These are phyloP conservation scores for Ustilago hordei DNA, from an alignment of 1,284 basidiomycete genomes.

Conservation along the genomic window DNA sequence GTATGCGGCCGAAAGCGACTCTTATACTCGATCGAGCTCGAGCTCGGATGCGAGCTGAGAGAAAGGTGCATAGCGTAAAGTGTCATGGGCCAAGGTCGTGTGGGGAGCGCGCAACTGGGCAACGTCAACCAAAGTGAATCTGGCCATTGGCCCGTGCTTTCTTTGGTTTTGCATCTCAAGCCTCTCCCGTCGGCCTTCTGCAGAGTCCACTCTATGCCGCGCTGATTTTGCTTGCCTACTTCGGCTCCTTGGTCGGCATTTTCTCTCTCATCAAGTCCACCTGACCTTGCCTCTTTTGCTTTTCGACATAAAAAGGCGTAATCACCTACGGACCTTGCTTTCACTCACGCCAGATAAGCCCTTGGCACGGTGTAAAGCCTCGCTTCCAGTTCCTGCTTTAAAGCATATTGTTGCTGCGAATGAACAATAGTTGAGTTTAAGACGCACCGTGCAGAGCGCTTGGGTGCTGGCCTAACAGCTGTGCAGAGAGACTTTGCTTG, in stretches of 20 bases:
- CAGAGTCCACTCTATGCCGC: conserved; percentile 7
- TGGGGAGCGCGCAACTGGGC: neutral
- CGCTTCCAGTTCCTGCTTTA: neutral
- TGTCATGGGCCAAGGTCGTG: conserved; percentile 1
- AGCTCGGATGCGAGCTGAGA: neutral
- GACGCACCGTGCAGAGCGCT: neutral
- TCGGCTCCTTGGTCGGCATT: conserved; percentile 15
- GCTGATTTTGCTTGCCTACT: neutral
- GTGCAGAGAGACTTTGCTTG: neutral
- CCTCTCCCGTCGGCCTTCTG: conserved; percentile 5
- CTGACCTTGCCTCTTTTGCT: conserved; percentile 17
- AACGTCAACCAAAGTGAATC: neutral
- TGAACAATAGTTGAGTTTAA: neutral
- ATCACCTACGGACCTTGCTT: neutral
- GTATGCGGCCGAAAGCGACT: neutral
- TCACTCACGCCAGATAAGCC: conserved; percentile 8
- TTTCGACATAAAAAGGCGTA: conserved; percentile 6
- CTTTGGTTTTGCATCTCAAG: neutral
- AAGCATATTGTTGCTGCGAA: neutral
- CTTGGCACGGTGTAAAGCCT: neutral
- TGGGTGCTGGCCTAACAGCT: neutral
- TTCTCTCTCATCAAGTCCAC: neutral
- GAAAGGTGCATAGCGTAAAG: neutral
- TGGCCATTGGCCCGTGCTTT: conserved; percentile 20
- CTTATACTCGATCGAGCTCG: conserved; percentile 23